Percentiles rank a stretch among this genome's conserved stretches.
These are phyloP conservation scores for Leptographium galeiforme DNA, from an alignment of 2,329 filamentous ascomycete species.

Conservation along the genomic window DNA sequence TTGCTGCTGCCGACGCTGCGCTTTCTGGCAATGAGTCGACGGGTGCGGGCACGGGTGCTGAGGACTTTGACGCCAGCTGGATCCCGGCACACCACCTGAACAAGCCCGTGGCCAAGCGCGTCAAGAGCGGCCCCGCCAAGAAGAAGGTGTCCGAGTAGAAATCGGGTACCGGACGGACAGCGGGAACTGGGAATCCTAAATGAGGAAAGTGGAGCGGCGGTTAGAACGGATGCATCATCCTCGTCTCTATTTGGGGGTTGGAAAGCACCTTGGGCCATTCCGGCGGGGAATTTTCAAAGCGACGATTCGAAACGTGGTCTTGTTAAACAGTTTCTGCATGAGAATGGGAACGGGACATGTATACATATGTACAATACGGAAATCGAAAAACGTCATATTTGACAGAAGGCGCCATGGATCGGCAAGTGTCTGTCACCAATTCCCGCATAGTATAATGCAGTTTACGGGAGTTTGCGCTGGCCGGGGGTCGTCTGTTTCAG, in stretches of 20 bases:
- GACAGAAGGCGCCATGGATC: too few species aligned
- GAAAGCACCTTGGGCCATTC: too few species aligned
- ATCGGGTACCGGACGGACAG: too few species aligned
- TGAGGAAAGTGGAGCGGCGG: not conserved
- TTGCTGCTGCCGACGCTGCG: conserved; percentile 4
- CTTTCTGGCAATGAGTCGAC: conserved; percentile 60
- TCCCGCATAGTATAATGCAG: too few species aligned
- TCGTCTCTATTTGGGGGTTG: too few species aligned
- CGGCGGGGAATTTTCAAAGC: too few species aligned
- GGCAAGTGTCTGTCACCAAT: too few species aligned
- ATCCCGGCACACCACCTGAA: conserved; percentile 83
- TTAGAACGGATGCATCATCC: conserved; percentile 13
- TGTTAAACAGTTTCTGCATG: too few species aligned
- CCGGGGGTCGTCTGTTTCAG: too few species aligned
- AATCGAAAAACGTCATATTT: not conserved
- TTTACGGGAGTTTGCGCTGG: too few species aligned
- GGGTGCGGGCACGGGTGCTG: conserved; percentile 51
- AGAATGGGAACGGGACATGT: not conserved
- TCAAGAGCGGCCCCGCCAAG: conserved; percentile 44
- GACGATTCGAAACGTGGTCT: too few species aligned
- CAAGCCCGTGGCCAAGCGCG: conserved; percentile 59
- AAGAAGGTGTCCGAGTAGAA: conserved; percentile 16
- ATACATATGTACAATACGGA: not conserved
- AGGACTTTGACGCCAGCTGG: conserved; percentile 81
- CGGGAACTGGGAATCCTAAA: not conserved